Base-by-base conservation (phyloP, 2,329 filamentous ascomycete species). In the Cladophialophora immunda region DNA sequence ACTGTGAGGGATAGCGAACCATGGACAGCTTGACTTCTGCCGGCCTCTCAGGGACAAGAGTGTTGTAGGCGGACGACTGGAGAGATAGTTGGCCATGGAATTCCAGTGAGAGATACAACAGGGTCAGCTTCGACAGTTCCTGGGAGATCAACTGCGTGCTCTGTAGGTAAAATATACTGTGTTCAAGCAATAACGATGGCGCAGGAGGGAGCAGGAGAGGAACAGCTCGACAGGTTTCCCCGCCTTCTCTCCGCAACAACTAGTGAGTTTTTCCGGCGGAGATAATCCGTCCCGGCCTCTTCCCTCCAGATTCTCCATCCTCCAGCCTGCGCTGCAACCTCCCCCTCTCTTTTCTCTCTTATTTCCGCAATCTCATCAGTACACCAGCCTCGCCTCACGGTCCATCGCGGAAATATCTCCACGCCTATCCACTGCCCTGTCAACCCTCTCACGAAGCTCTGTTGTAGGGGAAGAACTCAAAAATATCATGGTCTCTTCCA, bases 351-450 rank as follows among this genome's bases (percentile, higher is more conserved):
- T 50, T 50, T 50, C 19, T 50, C 45, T 50, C 45, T 25, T 50
- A 58, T 41, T 64, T 64, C 61, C 61, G 61, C 61, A 52, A 36
- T 34, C 38, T 30, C 22, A 15, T 13, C 50, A 30, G 27, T 25
- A 34, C 60, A 55, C 17, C 34, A 13, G 57, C 57, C 30, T 61
- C 58, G 58, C 58, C 45, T 61, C 58, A 53, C 9, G 13, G 58
- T 52, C 30, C 53, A 53, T 38, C 55, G 68, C 68, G 68, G 68
- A 70, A 70, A 59, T 61, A 70, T 70, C 56, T 57, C 54, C 47
- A 56, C 58, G 19, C 59, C 62, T 45, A 30, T 25, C 38, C 30
- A 15, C 45, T 53, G 22, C 58, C 58, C 25, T 30, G 22, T 52
- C 22, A 7, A 41, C 58, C 58, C 25, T 45, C 22, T 34, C 17